Base-by-base conservation (phyloP, 106 monocot species). In the Dioscorea zingiberensis region DNA sequence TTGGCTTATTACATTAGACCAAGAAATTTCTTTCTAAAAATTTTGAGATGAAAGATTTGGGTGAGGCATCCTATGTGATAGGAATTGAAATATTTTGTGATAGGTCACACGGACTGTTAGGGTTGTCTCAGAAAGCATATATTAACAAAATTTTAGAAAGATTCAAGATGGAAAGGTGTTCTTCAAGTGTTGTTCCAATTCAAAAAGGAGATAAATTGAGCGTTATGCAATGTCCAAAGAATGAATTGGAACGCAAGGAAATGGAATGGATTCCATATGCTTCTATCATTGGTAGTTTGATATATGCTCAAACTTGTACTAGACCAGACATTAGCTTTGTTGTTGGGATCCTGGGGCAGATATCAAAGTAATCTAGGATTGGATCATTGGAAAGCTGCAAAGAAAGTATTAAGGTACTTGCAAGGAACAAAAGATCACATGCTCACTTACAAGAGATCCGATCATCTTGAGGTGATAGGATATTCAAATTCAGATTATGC, bases 41-140 rank as follows among this genome's bases (percentile, higher is more conserved):
- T n/a, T 60, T 27, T 28, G 27, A 60, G 16, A 27, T 60, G 59
- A 60, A 60, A 18, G 59, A n/a, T n/a, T n/a, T n/a, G n/a, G n/a
- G n/a, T n/a, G n/a, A n/a, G n/a, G n/a, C n/a, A n/a, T n/a, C n/a
- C n/a, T n/a, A n/a, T n/a, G n/a, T n/a, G n/a, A n/a, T n/a, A n/a
- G n/a, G n/a, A 27, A 57, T 57, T 22, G 57, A 57, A 22, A 23
- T 57, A 21, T 22, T 21, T 23, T 23, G 57, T 10, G 21, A 21
- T 22, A 57, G 57, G 21, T 21, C 57, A 10, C n/a, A 57, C 1
- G 6, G 23, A 18, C n/a, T 25, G 24, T 22, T 57, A 21, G 24
- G 3, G 3, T 21, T 57, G 23, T 57, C 24, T 11, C 22, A 21
- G 23, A 57, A 57, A 22, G n/a, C 4, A 11, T 57, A 25, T 25